Conservation (phyloP, 768 basidiomycete genomes). For the Rubroboletus satanas region DNA sequence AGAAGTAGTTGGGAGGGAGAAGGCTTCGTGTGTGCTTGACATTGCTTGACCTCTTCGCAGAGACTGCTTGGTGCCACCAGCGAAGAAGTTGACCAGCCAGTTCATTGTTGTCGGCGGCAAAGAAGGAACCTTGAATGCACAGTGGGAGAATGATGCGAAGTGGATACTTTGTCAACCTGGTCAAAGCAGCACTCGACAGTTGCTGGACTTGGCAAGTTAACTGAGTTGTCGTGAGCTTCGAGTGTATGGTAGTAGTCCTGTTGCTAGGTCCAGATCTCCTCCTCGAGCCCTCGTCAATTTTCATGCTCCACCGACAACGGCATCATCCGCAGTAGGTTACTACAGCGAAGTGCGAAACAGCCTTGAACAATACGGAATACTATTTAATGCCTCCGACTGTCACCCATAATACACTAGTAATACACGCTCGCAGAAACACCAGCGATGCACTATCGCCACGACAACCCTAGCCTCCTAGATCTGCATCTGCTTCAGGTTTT, state of each 20-base stretch:
- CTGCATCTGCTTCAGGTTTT: slow-evolving; percentile 48
- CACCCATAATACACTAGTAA: too few relatives aligned
- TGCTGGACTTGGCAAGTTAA: background rate
- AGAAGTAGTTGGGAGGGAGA: slow-evolving; percentile 76
- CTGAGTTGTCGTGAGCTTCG: background rate
- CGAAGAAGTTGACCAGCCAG: slow-evolving; percentile 70
- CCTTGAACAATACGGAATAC: slow-evolving; percentile 3
- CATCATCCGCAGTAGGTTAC: slow-evolving; percentile 11
- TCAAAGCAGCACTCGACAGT: slow-evolving; percentile 5
- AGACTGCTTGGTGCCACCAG: slow-evolving; percentile 44
- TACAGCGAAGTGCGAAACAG: background rate
- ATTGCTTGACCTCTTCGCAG: slow-evolving; percentile 62
- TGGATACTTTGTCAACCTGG: slow-evolving; percentile 8
- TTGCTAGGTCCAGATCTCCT: background rate
- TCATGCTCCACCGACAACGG: slow-evolving; percentile 14
- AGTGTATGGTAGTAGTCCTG: background rate
- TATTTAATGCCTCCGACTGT: background rate
- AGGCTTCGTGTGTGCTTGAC: slow-evolving; percentile 81
- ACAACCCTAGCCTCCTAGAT: slow-evolving; percentile 1
- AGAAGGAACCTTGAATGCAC: slow-evolving; percentile 1
- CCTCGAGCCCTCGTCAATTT: slow-evolving; percentile 4
- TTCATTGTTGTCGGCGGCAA: slow-evolving; percentile 46
- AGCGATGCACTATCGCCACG: slow-evolving; percentile 1
- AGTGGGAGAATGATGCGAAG: background rate
- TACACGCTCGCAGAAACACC: background rate